These are phyloP conservation scores for Chlamydomonas schloesseri DNA, from an alignment of 139 green algal genomes.

Conservation along the genomic window DNA sequence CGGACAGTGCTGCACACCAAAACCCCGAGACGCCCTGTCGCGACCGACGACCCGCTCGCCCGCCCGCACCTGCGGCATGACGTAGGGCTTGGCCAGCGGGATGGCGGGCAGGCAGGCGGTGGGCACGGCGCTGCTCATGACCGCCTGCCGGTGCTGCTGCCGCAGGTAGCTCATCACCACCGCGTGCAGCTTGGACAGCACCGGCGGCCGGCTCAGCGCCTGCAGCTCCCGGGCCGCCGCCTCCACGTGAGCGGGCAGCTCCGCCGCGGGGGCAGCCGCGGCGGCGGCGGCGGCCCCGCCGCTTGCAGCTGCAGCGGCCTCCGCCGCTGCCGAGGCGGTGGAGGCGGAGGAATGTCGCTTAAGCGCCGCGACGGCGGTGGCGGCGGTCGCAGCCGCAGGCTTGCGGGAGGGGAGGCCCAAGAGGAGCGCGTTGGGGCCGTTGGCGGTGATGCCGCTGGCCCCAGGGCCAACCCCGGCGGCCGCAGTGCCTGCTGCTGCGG, in stretches of 20 bases:
- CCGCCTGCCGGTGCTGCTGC: conserved; percentile 76
- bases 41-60: no score
- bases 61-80: conserved; percentile 59
- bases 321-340: conserved; percentile 1
- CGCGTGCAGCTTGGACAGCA: conserved; percentile 61
- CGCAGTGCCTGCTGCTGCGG: neutral
- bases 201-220: conserved; percentile 12
- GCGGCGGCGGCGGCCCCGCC: neutral
- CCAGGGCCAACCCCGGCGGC: neutral
- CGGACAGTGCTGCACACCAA: no score
- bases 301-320: neutral
- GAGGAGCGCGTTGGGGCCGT: conserved; percentile 18
- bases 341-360: conserved; percentile 12
- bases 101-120: conserved; percentile 78
- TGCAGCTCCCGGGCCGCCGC: conserved; percentile 25
- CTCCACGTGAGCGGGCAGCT: conserved; percentile 49
- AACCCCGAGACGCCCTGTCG: no score
- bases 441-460: neutral
- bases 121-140: conserved; percentile 62
- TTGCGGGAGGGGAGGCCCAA: conserved; percentile 28
- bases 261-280: neutral
- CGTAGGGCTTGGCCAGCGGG: conserved; percentile 66
- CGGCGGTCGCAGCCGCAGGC: neutral
- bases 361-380: neutral
- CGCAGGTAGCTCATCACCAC: conserved; percentile 80